Evolutionary conservation across 2,329 filamentous ascomycete species (phyloP).

Genomic region (Torrubiella hemipterigena): DNA sequence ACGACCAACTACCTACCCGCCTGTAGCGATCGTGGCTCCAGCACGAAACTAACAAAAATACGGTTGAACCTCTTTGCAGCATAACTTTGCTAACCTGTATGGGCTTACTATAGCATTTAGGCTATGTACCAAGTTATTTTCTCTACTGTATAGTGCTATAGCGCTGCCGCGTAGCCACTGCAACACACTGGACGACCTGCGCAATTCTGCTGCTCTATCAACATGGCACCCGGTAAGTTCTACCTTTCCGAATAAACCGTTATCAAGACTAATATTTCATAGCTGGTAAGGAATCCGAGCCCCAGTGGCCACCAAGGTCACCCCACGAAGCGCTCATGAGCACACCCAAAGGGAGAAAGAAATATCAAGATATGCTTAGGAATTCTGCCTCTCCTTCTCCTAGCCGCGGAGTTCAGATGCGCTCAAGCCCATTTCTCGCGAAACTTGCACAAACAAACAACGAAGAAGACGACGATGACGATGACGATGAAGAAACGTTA

Average conservation of each 20-base stretch:
- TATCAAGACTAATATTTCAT: constrained; percentile 8
- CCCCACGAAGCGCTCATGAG: constrained; percentile 51
- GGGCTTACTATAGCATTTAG: too few species aligned
- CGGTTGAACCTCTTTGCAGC: too few species aligned
- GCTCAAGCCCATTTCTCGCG: constrained; percentile 2
- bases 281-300: constrained; percentile 24
- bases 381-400: constrained; percentile 61
- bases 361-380: constrained; percentile 55
- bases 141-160: too few species aligned
- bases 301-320: constrained; percentile 55
- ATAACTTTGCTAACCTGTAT: too few species aligned
- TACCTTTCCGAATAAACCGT: neutral
- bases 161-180: too few species aligned
- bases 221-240: constrained; percentile 11
- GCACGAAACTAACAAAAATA: too few species aligned
- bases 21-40: too few species aligned
- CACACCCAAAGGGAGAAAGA: constrained; percentile 69
- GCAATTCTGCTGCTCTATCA: too few species aligned
- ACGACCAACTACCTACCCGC: too few species aligned
- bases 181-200: too few species aligned
- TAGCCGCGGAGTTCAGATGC: constrained; percentile 10
- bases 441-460: too few species aligned
- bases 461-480: constrained; percentile 34
- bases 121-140: too few species aligned
- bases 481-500: constrained; percentile 82